These are phyloP conservation scores for Cytospora mali DNA, from an alignment of 2,329 filamentous ascomycete species.

Conservation along the genomic window DNA sequence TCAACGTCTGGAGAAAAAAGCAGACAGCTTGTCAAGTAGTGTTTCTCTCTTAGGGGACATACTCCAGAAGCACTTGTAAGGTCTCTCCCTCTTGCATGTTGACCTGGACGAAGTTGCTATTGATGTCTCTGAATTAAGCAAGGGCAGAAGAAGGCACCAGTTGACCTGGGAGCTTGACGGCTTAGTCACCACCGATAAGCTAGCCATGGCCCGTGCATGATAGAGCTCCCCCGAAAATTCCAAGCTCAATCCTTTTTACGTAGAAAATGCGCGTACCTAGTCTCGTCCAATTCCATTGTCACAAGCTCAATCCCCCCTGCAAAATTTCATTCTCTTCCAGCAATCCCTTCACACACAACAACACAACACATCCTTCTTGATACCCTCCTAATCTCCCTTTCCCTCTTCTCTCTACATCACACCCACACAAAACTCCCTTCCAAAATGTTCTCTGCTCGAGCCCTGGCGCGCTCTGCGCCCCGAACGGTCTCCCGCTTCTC, in stretches of 20 bases:
- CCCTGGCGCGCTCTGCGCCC: slow-evolving; percentile 67
- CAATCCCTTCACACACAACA: neutral
- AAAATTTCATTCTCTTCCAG: slow-evolving; percentile 20
- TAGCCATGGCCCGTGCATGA: slow-evolving; percentile 7
- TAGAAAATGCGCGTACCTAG: neutral
- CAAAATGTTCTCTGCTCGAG: slow-evolving; percentile 72
- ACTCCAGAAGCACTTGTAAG: no score
- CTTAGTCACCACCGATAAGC: slow-evolving; percentile 9
- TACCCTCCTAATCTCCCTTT: slow-evolving; percentile 29
- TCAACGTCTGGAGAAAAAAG: no score
- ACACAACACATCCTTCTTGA: slow-evolving; percentile 27
- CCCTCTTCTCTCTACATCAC: slow-evolving; percentile 22
- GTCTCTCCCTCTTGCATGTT: no score
- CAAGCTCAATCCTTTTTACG: neutral
- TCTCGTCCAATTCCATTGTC: slow-evolving; percentile 14
- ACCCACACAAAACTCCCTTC: slow-evolving; percentile 22
- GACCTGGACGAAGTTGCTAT: no score
- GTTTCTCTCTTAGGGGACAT: no score
- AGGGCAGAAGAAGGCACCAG: no score
- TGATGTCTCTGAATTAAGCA: no score
- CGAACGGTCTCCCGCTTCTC: slow-evolving; percentile 63
- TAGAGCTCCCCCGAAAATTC: neutral
- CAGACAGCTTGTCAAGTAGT: no score
- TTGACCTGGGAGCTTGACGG: no score
- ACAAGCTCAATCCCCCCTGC: slow-evolving; percentile 10